Conservation (phyloP, 306 rosid genomes). For the Sicyos edulis region DNA sequence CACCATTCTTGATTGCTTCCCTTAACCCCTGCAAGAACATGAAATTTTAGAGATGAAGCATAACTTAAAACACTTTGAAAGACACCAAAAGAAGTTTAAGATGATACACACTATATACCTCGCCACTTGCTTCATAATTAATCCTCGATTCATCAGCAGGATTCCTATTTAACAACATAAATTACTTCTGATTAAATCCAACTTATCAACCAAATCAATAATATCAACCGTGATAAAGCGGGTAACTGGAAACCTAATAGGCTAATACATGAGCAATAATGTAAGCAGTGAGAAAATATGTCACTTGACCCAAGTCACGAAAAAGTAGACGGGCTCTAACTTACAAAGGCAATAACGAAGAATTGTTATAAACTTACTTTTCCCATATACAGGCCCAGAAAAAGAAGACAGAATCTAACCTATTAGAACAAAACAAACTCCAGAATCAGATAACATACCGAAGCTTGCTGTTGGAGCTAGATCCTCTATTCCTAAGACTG, state of each 20-base stretch:
- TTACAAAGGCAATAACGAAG: not conserved
- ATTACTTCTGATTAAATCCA: not conserved
- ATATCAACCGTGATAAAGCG: slow-evolving; percentile 14
- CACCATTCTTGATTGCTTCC: slow-evolving; percentile 95
- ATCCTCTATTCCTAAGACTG: slow-evolving; percentile 49
- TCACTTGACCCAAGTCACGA: not conserved
- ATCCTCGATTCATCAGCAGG: slow-evolving; percentile 32
- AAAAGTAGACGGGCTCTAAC: not conserved
- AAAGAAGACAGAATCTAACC: not conserved
- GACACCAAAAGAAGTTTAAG: slow-evolving; percentile 3
- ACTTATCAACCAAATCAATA: slow-evolving; percentile 10
- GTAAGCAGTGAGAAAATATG: not conserved
- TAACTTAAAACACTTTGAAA: slow-evolving; percentile 1
- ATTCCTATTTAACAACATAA: slow-evolving; percentile 28
- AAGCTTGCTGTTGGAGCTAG: slow-evolving; percentile 68
- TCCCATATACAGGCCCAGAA: not conserved
- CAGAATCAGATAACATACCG: slow-evolving; percentile 40
- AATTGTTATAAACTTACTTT: not conserved
- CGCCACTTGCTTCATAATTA: slow-evolving; percentile 76
- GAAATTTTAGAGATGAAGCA: slow-evolving; percentile 19
- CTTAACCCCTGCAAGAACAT: slow-evolving; percentile 61
- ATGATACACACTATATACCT: slow-evolving; percentile 42
- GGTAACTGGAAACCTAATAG: slow-evolving; percentile 14
- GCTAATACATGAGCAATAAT: not conserved
- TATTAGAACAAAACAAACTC: not conserved